phyloP scores from a whole-genome alignment of 768 basidiomycete species.

The Auriculariales sp. region DNA sequence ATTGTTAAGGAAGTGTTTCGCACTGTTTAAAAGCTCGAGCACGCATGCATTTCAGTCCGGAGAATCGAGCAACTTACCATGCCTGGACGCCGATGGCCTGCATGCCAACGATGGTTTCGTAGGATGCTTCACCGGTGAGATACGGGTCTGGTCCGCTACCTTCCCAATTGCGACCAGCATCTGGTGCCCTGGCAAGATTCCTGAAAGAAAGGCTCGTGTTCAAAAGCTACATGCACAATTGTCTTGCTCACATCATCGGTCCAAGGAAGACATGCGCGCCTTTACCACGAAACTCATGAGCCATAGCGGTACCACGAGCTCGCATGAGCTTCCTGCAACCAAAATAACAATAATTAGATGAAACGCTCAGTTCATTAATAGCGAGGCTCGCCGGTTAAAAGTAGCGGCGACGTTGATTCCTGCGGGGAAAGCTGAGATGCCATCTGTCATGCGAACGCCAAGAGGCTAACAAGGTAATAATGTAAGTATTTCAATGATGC shows the following conservation, averaged over 20 bases:
- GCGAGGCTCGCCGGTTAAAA: constrained; percentile 1
- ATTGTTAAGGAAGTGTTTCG: constrained; percentile 47
- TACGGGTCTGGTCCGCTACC: constrained; percentile 87
- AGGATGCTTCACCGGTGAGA: constrained; percentile 56
- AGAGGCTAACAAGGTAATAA: constrained; percentile 34
- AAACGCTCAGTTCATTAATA: too few relatives aligned
- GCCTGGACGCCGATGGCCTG: constrained; percentile 72
- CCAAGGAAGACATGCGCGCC: constrained; percentile 71
- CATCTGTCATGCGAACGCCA: constrained; percentile 67
- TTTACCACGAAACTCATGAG: constrained; percentile 70
- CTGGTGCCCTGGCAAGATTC: constrained; percentile 25
- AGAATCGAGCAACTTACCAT: too few relatives aligned
- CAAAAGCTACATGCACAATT: too few relatives aligned
- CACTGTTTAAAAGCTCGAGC: too few relatives aligned
- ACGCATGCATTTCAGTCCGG: too few relatives aligned
- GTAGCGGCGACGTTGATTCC: constrained; percentile 73
- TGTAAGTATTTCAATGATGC: too few relatives aligned
- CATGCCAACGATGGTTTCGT: constrained; percentile 71
- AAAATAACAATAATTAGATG: too few relatives aligned
- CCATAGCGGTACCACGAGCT: constrained; percentile 62
- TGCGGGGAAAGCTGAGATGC: constrained; percentile 69
- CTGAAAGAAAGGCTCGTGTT: too few relatives aligned
- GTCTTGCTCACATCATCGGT: constrained; percentile 81
- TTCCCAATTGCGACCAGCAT: constrained; percentile 87
- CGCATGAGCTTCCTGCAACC: constrained; percentile 65